phyloP scores from a whole-genome alignment of 2,329 filamentous ascomycete species.

The Nothopassalora personata region DNA sequence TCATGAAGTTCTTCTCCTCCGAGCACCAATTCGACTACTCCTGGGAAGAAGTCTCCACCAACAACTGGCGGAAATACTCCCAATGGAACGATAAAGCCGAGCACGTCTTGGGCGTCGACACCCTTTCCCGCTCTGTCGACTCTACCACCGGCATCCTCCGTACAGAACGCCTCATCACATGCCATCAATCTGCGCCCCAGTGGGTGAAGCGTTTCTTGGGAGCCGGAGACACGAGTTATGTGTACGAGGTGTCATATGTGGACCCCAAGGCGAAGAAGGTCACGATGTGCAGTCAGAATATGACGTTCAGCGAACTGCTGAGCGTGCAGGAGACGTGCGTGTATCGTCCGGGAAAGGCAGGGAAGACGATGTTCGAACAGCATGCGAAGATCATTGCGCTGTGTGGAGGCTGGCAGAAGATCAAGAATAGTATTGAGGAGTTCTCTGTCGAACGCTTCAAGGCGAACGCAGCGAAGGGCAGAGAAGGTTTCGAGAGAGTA shows the following conservation, averaged over 20 bases:
- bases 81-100: constrained; percentile 97
- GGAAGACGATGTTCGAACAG: constrained; percentile 75
- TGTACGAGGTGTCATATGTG: constrained; percentile 95
- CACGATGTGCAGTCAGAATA: constrained; percentile 93
- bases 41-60: constrained; percentile 95
- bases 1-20: constrained; percentile 93
- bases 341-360: constrained; percentile 18
- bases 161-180: constrained; percentile 64
- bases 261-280: constrained; percentile 77
- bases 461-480: constrained; percentile 85
- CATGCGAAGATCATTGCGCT: constrained; percentile 88
- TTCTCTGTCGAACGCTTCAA: constrained; percentile 80
- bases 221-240: constrained; percentile 68
- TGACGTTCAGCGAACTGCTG: constrained; percentile 87
- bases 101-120: constrained; percentile 94
- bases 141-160: constrained; percentile 62
- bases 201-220: constrained; percentile 79
- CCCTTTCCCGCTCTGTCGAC: constrained; percentile 67
- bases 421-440: constrained; percentile 94
- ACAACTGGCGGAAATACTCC: constrained; percentile 98
- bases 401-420: constrained; percentile 94
- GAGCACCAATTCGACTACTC: constrained; percentile 91
- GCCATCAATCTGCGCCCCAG: constrained; percentile 63
- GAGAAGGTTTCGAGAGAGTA: constrained; percentile 92
- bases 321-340: constrained; percentile 84